Percentiles rank a stretch among this genome's conserved stretches.
These are phyloP conservation scores for Phyllosticta paracitricarpa DNA, from an alignment of 2,329 filamentous ascomycete species.

Conservation along the genomic window DNA sequence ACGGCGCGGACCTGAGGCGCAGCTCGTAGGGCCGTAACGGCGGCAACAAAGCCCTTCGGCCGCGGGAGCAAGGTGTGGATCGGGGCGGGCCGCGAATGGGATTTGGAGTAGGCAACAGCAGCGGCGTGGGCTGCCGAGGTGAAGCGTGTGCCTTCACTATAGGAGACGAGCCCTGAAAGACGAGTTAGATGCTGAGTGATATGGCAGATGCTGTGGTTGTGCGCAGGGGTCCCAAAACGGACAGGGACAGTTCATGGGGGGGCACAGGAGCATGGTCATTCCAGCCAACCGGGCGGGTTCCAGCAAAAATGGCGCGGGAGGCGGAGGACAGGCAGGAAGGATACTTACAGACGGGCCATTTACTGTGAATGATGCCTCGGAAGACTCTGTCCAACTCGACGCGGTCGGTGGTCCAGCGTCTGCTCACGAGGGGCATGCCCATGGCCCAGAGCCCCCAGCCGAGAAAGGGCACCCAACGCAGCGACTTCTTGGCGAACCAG, in stretches of 20 bases:
- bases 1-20: constrained; percentile 26
- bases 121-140: constrained; percentile 43
- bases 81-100: constrained; percentile 41
- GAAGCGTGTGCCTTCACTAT: constrained; percentile 54
- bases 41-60: constrained; percentile 51
- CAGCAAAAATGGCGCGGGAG: constrained; percentile 1
- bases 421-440: constrained; percentile 53
- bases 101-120: constrained; percentile 43
- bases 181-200: not conserved
- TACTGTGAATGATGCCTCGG: constrained; percentile 39
- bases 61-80: constrained; percentile 49
- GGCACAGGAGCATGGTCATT: not conserved
- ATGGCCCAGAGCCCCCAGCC: constrained; percentile 57
- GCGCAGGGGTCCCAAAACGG: not conserved
- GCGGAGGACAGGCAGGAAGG: not conserved
- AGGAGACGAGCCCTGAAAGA: constrained; percentile 50
- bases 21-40: constrained; percentile 42
- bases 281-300: not conserved
- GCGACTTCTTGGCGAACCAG: constrained; percentile 53
- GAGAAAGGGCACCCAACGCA: constrained; percentile 50
- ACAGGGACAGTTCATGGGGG: not conserved
- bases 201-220: not conserved
- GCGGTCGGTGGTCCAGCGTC: constrained; percentile 49
- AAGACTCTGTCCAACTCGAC: constrained; percentile 49
- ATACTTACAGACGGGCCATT: constrained; percentile 50